A percentile compares a stretch with the other conserved stretches of the same genome.
Conservation (phyloP, 106 monocot genomes). For the Dendrobium nobile region DNA sequence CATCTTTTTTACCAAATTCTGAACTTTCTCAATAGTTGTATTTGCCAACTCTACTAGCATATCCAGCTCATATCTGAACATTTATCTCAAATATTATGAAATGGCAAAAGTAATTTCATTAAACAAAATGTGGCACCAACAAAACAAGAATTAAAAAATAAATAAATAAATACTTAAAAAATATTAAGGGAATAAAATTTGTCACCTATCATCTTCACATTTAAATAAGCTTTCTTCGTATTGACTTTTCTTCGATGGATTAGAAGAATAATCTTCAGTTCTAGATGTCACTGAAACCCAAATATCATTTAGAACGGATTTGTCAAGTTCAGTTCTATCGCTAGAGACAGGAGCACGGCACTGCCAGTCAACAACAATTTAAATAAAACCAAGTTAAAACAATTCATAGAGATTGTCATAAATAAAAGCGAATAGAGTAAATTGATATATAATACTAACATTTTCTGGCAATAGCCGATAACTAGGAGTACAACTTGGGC, state of each 20-base stretch:
- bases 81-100: no score
- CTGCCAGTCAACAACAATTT: slow-evolving; percentile 4
- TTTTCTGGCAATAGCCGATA: no score
- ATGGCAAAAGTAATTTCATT: not conserved
- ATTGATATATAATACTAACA: no score
- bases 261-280: slow-evolving; percentile 46
- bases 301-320: slow-evolving; percentile 39
- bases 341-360: slow-evolving; percentile 32
- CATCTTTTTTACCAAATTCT: slow-evolving; percentile 56
- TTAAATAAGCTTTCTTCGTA: slow-evolving; percentile 56
- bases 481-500: slow-evolving; percentile 9
- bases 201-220: slow-evolving; percentile 56
- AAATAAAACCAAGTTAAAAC: no score
- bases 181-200: not conserved
- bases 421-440: no score
- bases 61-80: slow-evolving; percentile 70
- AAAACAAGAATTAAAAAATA: not conserved
- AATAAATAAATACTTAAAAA: not conserved
- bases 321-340: slow-evolving; percentile 40
- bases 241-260: slow-evolving; percentile 47
- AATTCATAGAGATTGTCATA: no score
- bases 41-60: slow-evolving; percentile 75
- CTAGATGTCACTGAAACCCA: slow-evolving; percentile 54
- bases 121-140: not conserved
- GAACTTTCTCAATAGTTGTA: slow-evolving; percentile 46